Conservation (phyloP, 192 early-diverging fungal species). For the Chytriomyces hyalinus region DNA sequence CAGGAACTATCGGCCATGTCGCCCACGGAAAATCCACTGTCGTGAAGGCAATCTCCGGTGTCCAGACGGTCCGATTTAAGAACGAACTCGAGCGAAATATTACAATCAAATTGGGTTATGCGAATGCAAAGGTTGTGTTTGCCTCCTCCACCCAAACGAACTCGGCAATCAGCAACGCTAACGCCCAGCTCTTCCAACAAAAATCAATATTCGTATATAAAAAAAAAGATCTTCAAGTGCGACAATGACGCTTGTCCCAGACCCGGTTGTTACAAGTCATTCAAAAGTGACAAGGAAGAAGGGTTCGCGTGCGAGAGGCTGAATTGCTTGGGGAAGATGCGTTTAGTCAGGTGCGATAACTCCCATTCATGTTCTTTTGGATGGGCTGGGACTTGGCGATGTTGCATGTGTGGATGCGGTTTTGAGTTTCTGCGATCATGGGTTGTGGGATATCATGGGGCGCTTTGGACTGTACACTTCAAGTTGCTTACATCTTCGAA, state of each 20-base stretch:
- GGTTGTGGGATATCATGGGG: not conserved
- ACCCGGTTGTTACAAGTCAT: constrained; percentile 94
- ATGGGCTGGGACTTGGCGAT: too few species aligned
- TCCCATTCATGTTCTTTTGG: too few species aligned
- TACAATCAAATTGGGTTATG: constrained; percentile 99
- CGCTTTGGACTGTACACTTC: not conserved
- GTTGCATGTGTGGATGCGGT: not conserved
- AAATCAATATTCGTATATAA: not conserved
- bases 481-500: not conserved
- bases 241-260: constrained; percentile 88
- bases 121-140: constrained; percentile 86
- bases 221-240: constrained; percentile 93
- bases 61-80: constrained; percentile 97
- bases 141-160: not conserved
- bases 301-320: constrained; percentile 86
- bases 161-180: not conserved
- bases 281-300: constrained; percentile 80
- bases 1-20: constrained; percentile 98
- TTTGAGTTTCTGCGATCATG: not conserved
- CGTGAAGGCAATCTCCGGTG: constrained; percentile 97
- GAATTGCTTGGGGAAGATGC: constrained; percentile 85
- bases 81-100: constrained; percentile 98
- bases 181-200: not conserved
- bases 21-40: constrained; percentile 99
- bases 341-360: constrained; percentile 67